Base-by-base conservation (phyloP, 257 asterid genomes). In the Orobanche coerulescens region DNA sequence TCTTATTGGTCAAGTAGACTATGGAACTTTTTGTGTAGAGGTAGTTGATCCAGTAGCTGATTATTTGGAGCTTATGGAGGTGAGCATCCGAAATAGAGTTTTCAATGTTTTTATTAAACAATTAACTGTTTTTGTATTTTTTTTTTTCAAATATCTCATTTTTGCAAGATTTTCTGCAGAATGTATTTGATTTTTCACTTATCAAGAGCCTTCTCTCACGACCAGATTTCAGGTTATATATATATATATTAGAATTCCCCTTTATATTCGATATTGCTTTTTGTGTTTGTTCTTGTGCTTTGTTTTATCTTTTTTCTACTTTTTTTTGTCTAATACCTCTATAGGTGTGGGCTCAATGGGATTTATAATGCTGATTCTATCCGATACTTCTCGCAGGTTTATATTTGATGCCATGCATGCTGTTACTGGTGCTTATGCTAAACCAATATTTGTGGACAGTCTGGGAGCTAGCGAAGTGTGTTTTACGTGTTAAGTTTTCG, bases 371-470 rank as follows among this genome's bases (percentile, higher is more conserved):
- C n/a, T n/a, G n/a, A n/a, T n/a, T n/a, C n/a, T n/a, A n/a, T n/a
- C n/a, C n/a, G n/a, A 60, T 57, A 40, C 58, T 76, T 25, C 62
- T 61, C 66, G 44, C 87, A 93, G 98, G 90, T 84, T 89, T 78
- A 73, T 74, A 43, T 86, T 86, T 80, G 97, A 93, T 72, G 96
- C 97, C 73, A 93, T 93, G 99, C 97, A 89, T 76, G 99, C 99
- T 47, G 97, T 93, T 36, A 85, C 99, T 16, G 97, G 99, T 66
- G 96, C 99, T 65, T 93, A 93, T 73, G 99, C 97, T 58, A 76
- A 89, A 40, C 99, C 99, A 37, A 93, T 89, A 47, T 86, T 86
- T 62, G 95, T 89, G 69, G 99, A 89, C 81, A 89, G 84, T 79
- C 83, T 93, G 58, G 95, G 96, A 78, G 97, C 96, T 64, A 75